Evolutionary conservation across 345 rosid species (phyloP).

Genomic region (Nephelium lappaceum): DNA sequence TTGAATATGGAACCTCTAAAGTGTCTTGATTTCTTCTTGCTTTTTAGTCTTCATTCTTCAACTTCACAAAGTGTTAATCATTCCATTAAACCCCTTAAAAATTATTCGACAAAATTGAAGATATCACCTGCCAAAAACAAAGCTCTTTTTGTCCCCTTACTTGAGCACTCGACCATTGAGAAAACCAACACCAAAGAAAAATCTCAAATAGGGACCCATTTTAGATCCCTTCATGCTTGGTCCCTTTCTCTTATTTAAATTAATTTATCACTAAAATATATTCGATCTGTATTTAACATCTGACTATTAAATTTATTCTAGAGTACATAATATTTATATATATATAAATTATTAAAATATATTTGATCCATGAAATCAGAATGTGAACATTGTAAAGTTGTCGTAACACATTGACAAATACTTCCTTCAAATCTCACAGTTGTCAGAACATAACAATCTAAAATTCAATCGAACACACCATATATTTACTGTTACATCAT

Average conservation of each 20-base stretch:
- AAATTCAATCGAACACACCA: too few species aligned
- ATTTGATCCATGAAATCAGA: too few species aligned
- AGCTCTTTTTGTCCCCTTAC: background rate
- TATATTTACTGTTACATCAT: too few species aligned
- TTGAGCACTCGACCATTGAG: background rate
- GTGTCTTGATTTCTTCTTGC: background rate
- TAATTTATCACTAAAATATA: background rate
- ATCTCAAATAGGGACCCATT: conserved; percentile 1
- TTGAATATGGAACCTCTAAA: background rate
- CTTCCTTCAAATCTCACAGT: too few species aligned
- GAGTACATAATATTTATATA: too few species aligned
- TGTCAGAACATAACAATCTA: too few species aligned
- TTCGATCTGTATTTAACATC: too few species aligned
- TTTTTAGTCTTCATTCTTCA: too few species aligned
- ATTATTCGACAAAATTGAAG: background rate
- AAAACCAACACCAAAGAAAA: background rate
- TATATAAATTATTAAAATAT: too few species aligned
- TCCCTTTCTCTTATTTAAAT: background rate
- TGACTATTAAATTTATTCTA: too few species aligned
- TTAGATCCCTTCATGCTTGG: background rate
- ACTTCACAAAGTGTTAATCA: background rate
- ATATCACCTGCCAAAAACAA: background rate
- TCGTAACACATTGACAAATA: too few species aligned
- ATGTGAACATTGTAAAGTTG: too few species aligned
- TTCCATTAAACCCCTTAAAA: background rate